Conservation (phyloP, 2,329 filamentous ascomycete species). For the Sporothrix luriei region DNA sequence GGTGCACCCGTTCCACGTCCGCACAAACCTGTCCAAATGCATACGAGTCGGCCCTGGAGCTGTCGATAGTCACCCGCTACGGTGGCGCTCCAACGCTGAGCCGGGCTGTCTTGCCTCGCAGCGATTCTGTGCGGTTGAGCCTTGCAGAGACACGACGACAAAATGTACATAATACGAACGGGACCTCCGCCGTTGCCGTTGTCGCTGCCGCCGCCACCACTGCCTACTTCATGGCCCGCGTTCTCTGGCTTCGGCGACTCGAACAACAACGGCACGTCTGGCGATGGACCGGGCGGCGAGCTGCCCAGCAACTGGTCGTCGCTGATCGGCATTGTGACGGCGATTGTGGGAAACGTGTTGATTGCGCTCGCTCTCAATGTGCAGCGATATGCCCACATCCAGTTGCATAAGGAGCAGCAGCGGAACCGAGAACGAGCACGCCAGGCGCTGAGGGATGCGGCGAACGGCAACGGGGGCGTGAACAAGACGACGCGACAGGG, state of each 20-base stretch:
- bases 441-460: conserved; percentile 54
- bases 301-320: conserved; percentile 76
- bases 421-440: conserved; percentile 59
- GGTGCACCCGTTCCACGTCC: background rate
- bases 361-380: conserved; percentile 96
- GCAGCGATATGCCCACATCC: conserved; percentile 91
- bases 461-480: conserved; percentile 19
- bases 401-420: conserved; percentile 71
- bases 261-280: conserved; percentile 35
- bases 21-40: conserved; percentile 21
- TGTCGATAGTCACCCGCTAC: conserved; percentile 24
- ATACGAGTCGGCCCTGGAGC: background rate
- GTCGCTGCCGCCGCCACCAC: conserved; percentile 16
- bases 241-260: conserved; percentile 36
- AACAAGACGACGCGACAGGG: conserved; percentile 36
- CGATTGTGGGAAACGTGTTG: conserved; percentile 87
- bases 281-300: conserved; percentile 49
- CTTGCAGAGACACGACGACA: background rate
- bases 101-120: conserved; percentile 1
- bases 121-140: background rate
- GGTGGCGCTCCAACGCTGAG: conserved; percentile 28
- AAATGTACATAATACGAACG: conserved; percentile 32
- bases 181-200: background rate
- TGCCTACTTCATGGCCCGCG: conserved; percentile 34
- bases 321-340: conserved; percentile 89